Evolutionary conservation across 805 yeast species (phyloP), one percentile per base, ranked within the genome.

Genomic region (Metschnikowia baotianmanensis): DNA sequence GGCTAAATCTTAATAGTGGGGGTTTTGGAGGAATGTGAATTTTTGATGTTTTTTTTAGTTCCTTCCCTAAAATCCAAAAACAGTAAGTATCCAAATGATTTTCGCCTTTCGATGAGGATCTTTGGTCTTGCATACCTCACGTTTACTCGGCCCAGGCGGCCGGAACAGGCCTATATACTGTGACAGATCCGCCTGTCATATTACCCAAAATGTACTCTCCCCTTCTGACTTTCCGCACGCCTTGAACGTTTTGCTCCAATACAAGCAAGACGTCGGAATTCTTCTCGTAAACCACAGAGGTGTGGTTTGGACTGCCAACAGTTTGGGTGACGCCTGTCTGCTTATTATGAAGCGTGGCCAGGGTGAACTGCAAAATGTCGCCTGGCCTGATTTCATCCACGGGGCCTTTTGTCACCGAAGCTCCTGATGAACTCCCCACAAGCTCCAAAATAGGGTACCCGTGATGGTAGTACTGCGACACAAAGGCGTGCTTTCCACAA

Each of bases 401-500:
- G 27, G 55, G 53, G 5, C 45, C 47, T 17, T 34, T 29, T 4
- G 27, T 31, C 3, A 48, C 20, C n/a, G 34, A 18, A 13, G 40
- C 15, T 2, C 40, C 42, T 6, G 61, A 50, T 2, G 61, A 58
- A 0, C 51, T 32, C 2, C 64, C 69, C 7, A 38, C 41, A 6
- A 66, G 49, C 37, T 56, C 54, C 26, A 67, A 51, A 25, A 68
- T 60, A 1, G 72, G 72, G 36, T 38, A 68, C 1, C 83, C 83
- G 49, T 78, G 82, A 17, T 57, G 64, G 11, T 56, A 51, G 13
- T 74, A 75, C 12, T 66, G 59, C 12, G 78, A 71, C 2, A 76
- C 72, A 56, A 77, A 76, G 0, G 83, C 82, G 52, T 76, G 77
- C 21, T 69, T 74, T 0, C 82, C 82, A 52, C 82, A 77, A 0